phyloP scores from a whole-genome alignment of 2,329 filamentous ascomycete species.

The Didymella keratinophila region DNA sequence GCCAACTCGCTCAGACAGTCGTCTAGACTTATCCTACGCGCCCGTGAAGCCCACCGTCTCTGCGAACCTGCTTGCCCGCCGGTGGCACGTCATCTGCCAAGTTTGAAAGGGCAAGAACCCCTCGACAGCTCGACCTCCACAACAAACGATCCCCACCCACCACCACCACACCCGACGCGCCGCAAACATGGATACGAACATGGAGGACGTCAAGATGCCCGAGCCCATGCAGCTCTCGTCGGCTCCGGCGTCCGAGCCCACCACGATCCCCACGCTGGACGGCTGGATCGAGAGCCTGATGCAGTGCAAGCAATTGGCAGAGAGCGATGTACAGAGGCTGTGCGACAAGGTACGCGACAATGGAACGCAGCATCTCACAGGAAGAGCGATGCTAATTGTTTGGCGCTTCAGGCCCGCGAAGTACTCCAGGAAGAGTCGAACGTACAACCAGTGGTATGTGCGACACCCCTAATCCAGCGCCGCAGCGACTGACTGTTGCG shows the following conservation, averaged over 20 bases:
- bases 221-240: slow-evolving; percentile 73
- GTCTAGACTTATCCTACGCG: slow-evolving; percentile 3
- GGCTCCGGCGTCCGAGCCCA: slow-evolving; percentile 79
- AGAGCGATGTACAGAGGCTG: slow-evolving; percentile 92
- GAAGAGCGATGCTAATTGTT: slow-evolving; percentile 23
- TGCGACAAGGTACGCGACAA: slow-evolving; percentile 95
- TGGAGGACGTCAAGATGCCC: slow-evolving; percentile 95
- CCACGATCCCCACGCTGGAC: slow-evolving; percentile 90
- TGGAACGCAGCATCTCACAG: slow-evolving; percentile 48
- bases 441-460: slow-evolving; percentile 92
- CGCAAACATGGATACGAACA: slow-evolving; percentile 90
- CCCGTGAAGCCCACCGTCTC: slow-evolving; percentile 8
- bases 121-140: slow-evolving; percentile 43
- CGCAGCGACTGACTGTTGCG: slow-evolving; percentile 27
- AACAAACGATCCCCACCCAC: slow-evolving; percentile 36
- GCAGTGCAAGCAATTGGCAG: slow-evolving; percentile 96
- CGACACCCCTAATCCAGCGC: neutral
- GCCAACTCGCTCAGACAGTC: slow-evolving; percentile 23
- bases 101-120: slow-evolving; percentile 49
- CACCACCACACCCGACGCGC: slow-evolving; percentile 30
- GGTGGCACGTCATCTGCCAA: slow-evolving; percentile 49
- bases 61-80: slow-evolving; percentile 20
- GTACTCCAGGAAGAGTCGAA: slow-evolving; percentile 98
- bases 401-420: slow-evolving; percentile 76
- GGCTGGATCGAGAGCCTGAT: slow-evolving; percentile 99